phyloP scores from a whole-genome alignment of 164 flowering plant species.

The Houttuynia cordata region DNA sequence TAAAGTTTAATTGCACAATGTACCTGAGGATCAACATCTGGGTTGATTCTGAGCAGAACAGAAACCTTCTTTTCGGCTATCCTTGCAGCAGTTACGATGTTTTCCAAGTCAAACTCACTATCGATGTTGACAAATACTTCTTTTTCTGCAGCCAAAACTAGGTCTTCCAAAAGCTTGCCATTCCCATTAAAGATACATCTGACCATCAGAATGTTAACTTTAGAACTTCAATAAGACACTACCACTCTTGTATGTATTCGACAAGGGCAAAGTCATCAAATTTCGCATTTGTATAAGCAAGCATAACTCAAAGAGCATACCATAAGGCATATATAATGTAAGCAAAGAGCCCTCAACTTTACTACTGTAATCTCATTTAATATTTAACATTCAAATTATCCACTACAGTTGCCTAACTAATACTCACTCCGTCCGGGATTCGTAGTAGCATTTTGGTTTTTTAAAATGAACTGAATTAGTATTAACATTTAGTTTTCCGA shows the following conservation, averaged over 20 bases:
- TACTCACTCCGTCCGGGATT: no score
- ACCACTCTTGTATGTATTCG: not conserved
- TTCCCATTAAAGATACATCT: conserved; percentile 96
- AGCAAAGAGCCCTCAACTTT: not conserved
- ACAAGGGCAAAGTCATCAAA: no score
- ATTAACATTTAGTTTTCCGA: no score
- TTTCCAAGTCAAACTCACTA: conserved; percentile 93
- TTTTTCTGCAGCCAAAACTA: conserved; percentile 77
- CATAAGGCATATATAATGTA: not conserved
- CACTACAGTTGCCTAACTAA: no score
- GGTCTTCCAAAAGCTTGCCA: conserved; percentile 85
- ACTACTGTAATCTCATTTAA: not conserved
- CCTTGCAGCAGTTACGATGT: conserved; percentile 76
- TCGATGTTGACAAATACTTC: conserved; percentile 92
- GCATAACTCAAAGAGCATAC: no score
- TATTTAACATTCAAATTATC: not conserved
- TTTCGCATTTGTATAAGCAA: no score
- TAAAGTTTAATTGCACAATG: not conserved
- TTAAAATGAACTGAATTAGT: no score
- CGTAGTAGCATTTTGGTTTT: no score
- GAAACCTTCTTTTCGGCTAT: conserved; percentile 66
- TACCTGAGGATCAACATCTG: conserved; percentile 99
- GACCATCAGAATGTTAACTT: conserved; percentile 4
- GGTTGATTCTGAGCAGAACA: conserved; percentile 87
- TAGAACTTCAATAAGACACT: not conserved